phyloP scores from a whole-genome alignment of 306 rosid genomes.

The Cucumis hystrix region DNA sequence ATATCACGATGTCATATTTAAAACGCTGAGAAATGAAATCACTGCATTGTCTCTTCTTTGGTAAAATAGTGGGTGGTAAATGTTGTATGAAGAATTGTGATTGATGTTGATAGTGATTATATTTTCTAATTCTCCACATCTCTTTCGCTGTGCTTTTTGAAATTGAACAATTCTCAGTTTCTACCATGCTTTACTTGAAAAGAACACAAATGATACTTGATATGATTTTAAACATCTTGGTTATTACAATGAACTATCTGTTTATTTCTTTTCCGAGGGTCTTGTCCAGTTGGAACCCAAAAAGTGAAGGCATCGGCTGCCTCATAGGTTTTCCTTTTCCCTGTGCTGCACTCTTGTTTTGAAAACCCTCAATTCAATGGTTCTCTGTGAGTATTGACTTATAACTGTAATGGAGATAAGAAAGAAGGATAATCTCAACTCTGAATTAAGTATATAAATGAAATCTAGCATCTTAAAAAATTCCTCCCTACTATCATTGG shows the following conservation, averaged over 20 bases:
- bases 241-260: background rate
- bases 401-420: background rate
- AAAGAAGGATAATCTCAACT: background rate
- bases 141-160: background rate
- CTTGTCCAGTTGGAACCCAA: background rate
- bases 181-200: background rate
- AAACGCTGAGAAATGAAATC: background rate
- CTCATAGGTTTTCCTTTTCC: background rate
- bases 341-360: background rate
- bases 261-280: background rate
- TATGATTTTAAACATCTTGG: background rate
- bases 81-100: background rate
- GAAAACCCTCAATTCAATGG: background rate
- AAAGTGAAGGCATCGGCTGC: background rate
- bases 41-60: background rate
- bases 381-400: background rate
- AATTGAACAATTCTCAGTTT: too few species aligned
- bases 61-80: background rate
- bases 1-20: background rate
- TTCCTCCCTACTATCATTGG: background rate
- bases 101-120: too few species aligned
- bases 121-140: background rate
- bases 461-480: background rate
- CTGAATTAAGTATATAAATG: background rate
- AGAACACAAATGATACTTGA: background rate